Conservation (phyloP, 495 filamentous ascomycete species). For the Aspergillus cristatus region DNA sequence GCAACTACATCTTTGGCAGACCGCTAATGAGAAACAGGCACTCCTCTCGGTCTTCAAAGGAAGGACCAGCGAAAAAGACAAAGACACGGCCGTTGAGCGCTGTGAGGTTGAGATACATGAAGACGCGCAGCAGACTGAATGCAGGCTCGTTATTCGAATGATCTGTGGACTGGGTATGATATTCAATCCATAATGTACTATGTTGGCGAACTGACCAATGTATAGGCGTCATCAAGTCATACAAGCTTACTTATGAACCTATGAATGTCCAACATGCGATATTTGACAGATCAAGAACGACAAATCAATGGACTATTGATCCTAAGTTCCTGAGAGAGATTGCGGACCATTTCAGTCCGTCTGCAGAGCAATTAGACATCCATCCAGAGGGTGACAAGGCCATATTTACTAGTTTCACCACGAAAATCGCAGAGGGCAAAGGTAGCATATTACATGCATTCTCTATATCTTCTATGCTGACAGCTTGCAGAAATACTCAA, state of each 20-base stretch:
- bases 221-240: slow-evolving; percentile 79
- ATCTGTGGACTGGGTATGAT: slow-evolving; percentile 71
- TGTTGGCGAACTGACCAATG: too few species aligned
- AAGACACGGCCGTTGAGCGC: slow-evolving; percentile 70
- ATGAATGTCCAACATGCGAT: slow-evolving; percentile 74
- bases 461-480: slow-evolving; percentile 8
- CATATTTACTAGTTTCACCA: slow-evolving; percentile 90
- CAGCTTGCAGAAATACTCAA: slow-evolving; percentile 66
- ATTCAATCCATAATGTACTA: neutral
- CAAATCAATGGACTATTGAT: slow-evolving; percentile 70
- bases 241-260: slow-evolving; percentile 84
- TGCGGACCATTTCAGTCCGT: slow-evolving; percentile 83
- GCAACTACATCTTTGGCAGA: neutral
- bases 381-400: slow-evolving; percentile 60
- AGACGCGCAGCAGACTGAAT: slow-evolving; percentile 57
- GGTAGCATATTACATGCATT: slow-evolving; percentile 36
- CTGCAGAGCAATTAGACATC: slow-evolving; percentile 86
- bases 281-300: slow-evolving; percentile 62
- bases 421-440: slow-evolving; percentile 77
- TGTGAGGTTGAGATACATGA: slow-evolving; percentile 84
- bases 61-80: slow-evolving; percentile 53
- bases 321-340: slow-evolving; percentile 70
- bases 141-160: slow-evolving; percentile 72
- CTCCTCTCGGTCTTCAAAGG: slow-evolving; percentile 68
- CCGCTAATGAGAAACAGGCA: slow-evolving; percentile 35